Percentiles rank a stretch among this genome's conserved stretches.
These are phyloP conservation scores for Fusarium fracticaudum DNA, from an alignment of 2,329 filamentous ascomycete genomes.

Conservation along the genomic window DNA sequence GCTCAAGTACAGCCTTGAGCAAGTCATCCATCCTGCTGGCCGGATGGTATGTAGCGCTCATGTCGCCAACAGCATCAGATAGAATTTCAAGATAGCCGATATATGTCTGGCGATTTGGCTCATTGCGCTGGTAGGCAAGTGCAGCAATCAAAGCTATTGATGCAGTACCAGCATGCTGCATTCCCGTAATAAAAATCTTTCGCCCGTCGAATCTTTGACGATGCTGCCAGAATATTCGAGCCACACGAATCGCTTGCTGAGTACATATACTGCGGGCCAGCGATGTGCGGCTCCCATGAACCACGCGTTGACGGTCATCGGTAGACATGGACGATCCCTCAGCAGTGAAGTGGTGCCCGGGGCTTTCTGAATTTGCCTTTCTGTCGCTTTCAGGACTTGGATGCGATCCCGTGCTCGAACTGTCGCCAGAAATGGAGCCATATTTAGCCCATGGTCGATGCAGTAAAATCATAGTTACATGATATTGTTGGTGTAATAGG, in stretches of 20 bases:
- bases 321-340: conserved; percentile 40
- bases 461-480: conserved; percentile 61
- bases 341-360: conserved; percentile 26
- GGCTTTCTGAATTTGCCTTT: conserved; percentile 20
- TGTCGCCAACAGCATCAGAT: conserved; percentile 60
- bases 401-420: conserved; percentile 45
- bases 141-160: conserved; percentile 64
- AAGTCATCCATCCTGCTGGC: conserved; percentile 63
- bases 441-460: conserved; percentile 65
- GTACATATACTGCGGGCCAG: conserved; percentile 63
- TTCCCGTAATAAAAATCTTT: conserved; percentile 60
- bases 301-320: conserved; percentile 48
- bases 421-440: conserved; percentile 50
- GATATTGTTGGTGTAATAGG: conserved; percentile 65
- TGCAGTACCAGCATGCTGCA: conserved; percentile 65
- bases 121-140: conserved; percentile 49
- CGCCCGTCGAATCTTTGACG: conserved; percentile 61
- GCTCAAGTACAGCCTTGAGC: conserved; percentile 61
- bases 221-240: conserved; percentile 65
- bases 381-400: conserved; percentile 44
- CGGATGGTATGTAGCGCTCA: conserved; percentile 63
- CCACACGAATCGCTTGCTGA: conserved; percentile 62
- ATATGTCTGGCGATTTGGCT: conserved; percentile 51
- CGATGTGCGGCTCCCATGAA: conserved; percentile 54
- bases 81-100: conserved; percentile 63